Percentiles rank a stretch among this genome's conserved stretches.
These are phyloP conservation scores for Angomonas deanei DNA, from an alignment of 208 protist species.

Conservation along the genomic window DNA sequence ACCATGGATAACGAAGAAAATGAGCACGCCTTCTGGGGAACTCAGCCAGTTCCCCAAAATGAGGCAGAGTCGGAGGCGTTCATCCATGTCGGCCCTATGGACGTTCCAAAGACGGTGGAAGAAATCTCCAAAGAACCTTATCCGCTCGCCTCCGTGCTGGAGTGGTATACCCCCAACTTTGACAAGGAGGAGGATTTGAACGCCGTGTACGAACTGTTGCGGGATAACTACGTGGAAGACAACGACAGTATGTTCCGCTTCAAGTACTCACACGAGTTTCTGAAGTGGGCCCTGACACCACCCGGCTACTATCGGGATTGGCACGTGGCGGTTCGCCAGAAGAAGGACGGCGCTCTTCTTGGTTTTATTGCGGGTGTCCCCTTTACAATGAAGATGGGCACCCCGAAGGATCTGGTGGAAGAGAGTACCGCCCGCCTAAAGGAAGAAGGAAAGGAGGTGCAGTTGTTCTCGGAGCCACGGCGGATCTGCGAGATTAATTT, in stretches of 20 bases:
- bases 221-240: slow-evolving; percentile 99
- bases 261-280: slow-evolving; percentile 97
- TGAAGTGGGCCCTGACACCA: slow-evolving; percentile 96
- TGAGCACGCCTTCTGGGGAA: slow-evolving; percentile 75
- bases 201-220: slow-evolving; percentile 92
- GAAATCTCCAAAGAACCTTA: slow-evolving; percentile 89
- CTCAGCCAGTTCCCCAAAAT: slow-evolving; percentile 74
- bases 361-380: slow-evolving; percentile 98
- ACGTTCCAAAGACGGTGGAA: slow-evolving; percentile 63
- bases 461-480: slow-evolving; percentile 12
- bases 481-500: slow-evolving; percentile 99
- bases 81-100: slow-evolving; percentile 45
- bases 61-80: slow-evolving; percentile 13
- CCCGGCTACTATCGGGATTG: slow-evolving; percentile 94
- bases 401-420: slow-evolving; percentile 18
- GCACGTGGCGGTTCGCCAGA: slow-evolving; percentile 96
- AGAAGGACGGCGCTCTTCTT: slow-evolving; percentile 87
- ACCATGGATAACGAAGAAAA: slow-evolving; percentile 4
- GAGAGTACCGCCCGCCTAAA: background rate
- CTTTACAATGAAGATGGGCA: slow-evolving; percentile 73
- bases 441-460: background rate
- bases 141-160: slow-evolving; percentile 87
- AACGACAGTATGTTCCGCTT: slow-evolving; percentile 99
- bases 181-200: slow-evolving; percentile 65
- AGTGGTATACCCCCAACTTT: slow-evolving; percentile 94